Base-by-base conservation (phyloP, 768 basidiomycete species). In the Leccinum aurantiacum region DNA sequence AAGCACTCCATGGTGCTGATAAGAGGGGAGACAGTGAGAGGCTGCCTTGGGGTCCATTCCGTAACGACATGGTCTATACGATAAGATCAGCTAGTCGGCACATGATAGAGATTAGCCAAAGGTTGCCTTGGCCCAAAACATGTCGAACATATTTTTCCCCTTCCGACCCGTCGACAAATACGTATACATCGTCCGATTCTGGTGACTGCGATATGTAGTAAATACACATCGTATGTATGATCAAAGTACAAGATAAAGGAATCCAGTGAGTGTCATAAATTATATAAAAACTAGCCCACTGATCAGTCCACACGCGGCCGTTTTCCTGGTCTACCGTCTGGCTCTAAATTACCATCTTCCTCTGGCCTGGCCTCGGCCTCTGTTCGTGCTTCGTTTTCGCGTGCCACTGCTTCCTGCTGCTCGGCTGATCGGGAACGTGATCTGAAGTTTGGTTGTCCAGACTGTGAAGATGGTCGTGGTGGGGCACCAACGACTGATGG, bases 271-370 rank as follows among this genome's bases (percentile, higher is more conserved):
- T 33, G 51, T 47, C 59, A 69, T 71, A 69, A 69, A 15, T 69
- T 63, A 65, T 38, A 56, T 49, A 44, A 59, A 53, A 48, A 17
- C 17, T 31, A 47, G 29, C 50, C n/a, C 38, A 24, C 35, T 25
- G 0, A 54, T 74, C 63, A 76, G 22, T 75, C 75, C 13, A 67
- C 63, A n/a, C 75, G 69, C 33, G 59, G 60, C n/a, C 74, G 72
- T 54, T 75, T 75, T 19, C 65, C 68, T 4, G 69, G 65, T 61
- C 71, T 65, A 25, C 60, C 59, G 17, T 76, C 76, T 0, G 47
- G 15, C 22, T 67, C 71, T 22, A 54, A 33, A n/a, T 52, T 62
- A 13, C 52, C 58, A 27, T 58, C 60, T 4, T 59, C 72, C 27
- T 69, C 67, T 47, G 59, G 17, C 37, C 70, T 60, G 11, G 31